These are phyloP conservation scores for Guyanaporus albipodus DNA, from an alignment of 768 basidiomycete genomes.

Conservation along the genomic window DNA sequence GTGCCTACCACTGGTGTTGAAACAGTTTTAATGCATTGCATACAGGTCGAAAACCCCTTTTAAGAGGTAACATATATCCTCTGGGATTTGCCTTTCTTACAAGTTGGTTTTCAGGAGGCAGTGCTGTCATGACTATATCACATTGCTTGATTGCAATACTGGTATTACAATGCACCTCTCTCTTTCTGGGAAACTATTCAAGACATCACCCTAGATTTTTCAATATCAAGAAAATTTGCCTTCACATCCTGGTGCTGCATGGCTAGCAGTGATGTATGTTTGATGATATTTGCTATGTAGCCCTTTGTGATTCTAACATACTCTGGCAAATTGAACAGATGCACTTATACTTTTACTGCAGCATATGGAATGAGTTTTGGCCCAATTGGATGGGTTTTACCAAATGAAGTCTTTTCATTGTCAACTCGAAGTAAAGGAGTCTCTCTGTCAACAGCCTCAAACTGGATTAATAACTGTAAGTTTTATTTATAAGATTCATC, in stretches of 20 bases:
- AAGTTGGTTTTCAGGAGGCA: slow-evolving; percentile 40
- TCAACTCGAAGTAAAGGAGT: slow-evolving; percentile 81
- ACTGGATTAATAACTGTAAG: slow-evolving; percentile 80
- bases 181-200: not conserved
- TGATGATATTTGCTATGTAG: not conserved
- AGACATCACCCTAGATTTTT: slow-evolving; percentile 35
- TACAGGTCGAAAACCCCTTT: slow-evolving; percentile 59
- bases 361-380: slow-evolving; percentile 77
- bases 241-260: slow-evolving; percentile 53
- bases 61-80: slow-evolving; percentile 40
- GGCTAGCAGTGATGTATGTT: slow-evolving; percentile 64
- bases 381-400: slow-evolving; percentile 80
- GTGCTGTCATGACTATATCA: slow-evolving; percentile 57
- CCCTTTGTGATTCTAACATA: not conserved
- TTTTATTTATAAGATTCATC: not conserved
- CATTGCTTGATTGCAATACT: slow-evolving; percentile 64
- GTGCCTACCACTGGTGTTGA: slow-evolving; percentile 5
- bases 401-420: slow-evolving; percentile 78
- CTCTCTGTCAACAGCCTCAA: slow-evolving; percentile 78
- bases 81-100: not conserved
- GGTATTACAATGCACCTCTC: slow-evolving; percentile 33
- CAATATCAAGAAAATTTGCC: slow-evolving; percentile 56
- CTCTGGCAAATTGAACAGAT: slow-evolving; percentile 32
- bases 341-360: slow-evolving; percentile 70
- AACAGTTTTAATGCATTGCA: not conserved